Evolutionary conservation across 495 filamentous ascomycete species (phyloP).

Genomic region (Penicillium canariense): DNA sequence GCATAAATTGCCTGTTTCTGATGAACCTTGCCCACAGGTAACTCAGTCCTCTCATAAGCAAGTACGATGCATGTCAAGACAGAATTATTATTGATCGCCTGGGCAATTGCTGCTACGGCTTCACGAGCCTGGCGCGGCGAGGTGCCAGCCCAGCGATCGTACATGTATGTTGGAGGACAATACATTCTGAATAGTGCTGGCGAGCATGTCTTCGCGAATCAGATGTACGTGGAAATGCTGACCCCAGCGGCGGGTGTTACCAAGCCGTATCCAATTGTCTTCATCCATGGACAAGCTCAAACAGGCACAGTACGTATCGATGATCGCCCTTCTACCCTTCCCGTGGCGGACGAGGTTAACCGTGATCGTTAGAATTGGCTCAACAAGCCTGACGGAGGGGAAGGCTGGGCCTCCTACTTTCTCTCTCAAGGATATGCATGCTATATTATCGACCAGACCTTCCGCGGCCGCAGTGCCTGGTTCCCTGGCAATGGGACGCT

Average conservation of each 20-base stretch:
- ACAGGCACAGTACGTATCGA: conserved; percentile 46
- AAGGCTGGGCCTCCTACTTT: conserved; percentile 49
- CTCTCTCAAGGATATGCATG: conserved; percentile 42
- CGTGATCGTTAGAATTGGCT: conserved; percentile 36
- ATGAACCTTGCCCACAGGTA: not conserved
- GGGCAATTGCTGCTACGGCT: conserved; percentile 5
- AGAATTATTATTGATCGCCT: conserved; percentile 4
- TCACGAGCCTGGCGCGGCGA: conserved; percentile 2
- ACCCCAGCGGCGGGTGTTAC: conserved; percentile 25
- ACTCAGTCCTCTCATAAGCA: not conserved
- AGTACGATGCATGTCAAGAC: conserved; percentile 8
- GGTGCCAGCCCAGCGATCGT: conserved; percentile 24
- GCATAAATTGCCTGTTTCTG: not conserved
- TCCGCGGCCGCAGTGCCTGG: conserved; percentile 42
- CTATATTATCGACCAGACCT: conserved; percentile 47
- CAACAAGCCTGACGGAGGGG: conserved; percentile 46
- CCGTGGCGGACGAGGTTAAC: not conserved
- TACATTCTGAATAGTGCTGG: conserved; percentile 35
- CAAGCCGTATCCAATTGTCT: conserved; percentile 45
- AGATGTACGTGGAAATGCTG: conserved; percentile 59
- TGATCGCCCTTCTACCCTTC: not conserved
- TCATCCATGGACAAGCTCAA: conserved; percentile 53
- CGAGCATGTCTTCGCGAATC: conserved; percentile 39
- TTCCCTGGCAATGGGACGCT: conserved; percentile 28
- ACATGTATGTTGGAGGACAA: conserved; percentile 51